Percentiles rank a stretch among this genome's conserved stretches.
These are phyloP conservation scores for Colletotrichum nymphaeae DNA, from an alignment of 2,329 filamentous ascomycete genomes.

Conservation along the genomic window DNA sequence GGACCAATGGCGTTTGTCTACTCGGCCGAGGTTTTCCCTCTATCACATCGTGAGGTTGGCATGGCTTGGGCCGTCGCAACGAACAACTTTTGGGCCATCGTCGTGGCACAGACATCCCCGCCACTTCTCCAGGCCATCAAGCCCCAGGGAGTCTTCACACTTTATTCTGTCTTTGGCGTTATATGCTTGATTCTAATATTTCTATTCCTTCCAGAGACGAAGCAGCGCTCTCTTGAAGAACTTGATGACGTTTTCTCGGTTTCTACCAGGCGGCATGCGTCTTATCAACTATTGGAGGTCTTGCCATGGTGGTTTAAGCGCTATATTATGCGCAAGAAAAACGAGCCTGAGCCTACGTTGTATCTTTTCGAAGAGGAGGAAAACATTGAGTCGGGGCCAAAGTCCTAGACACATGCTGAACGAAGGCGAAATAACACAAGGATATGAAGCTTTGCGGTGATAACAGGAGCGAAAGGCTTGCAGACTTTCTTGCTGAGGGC, in stretches of 20 bases:
- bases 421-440: too few relatives aligned
- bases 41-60: conserved; percentile 72
- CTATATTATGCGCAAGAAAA: conserved; percentile 3
- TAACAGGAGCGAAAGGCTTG: background rate
- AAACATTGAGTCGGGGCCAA: background rate
- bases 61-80: conserved; percentile 74
- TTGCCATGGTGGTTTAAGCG: conserved; percentile 27
- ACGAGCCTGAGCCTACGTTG: background rate
- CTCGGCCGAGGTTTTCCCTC: conserved; percentile 72
- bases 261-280: conserved; percentile 44
- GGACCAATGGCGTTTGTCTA: conserved; percentile 72
- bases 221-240: conserved; percentile 61
- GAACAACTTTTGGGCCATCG: conserved; percentile 64
- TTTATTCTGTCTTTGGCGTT: conserved; percentile 60
- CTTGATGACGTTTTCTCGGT: conserved; percentile 52
- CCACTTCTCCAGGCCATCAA: conserved; percentile 53
- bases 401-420: background rate
- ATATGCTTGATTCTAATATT: conserved; percentile 60
- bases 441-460: too few relatives aligned
- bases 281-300: conserved; percentile 45
- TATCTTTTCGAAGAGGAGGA: conserved; percentile 15
- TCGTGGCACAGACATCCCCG: conserved; percentile 64
- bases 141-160: conserved; percentile 51
- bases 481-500: too few relatives aligned
- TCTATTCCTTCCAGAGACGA: conserved; percentile 61